Conservation (phyloP, 805 yeast species). For the Candida nanaspora region DNA sequence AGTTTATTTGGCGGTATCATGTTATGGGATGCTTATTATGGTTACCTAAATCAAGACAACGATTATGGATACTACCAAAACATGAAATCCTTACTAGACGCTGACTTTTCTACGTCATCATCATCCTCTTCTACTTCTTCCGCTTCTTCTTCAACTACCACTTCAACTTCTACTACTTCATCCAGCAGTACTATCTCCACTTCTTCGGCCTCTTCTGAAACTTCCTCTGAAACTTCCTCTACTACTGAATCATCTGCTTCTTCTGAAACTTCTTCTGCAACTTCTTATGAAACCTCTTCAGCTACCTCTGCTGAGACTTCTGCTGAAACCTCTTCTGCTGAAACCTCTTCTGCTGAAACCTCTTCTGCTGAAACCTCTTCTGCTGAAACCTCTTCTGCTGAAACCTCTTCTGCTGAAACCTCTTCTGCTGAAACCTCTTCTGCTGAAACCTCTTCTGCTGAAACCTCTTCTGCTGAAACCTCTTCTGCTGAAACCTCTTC, state of each 20-base stretch:
- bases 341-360: too few species aligned
- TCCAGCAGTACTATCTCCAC: too few species aligned
- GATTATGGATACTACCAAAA: background rate
- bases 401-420: too few species aligned
- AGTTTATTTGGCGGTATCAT: background rate
- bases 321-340: too few species aligned
- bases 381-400: too few species aligned
- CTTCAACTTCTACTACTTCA: background rate
- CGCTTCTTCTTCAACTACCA: background rate
- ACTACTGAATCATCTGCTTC: background rate
- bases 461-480: background rate
- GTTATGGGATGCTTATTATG: background rate
- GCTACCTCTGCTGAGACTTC: too few species aligned
- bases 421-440: too few species aligned
- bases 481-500: background rate
- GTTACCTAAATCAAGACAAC: background rate
- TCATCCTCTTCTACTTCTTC: background rate
- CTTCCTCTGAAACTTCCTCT: background rate
- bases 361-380: too few species aligned
- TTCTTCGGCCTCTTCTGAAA: background rate
- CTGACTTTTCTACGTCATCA: background rate
- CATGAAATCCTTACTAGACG: background rate
- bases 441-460: background rate
- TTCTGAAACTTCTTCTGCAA: background rate
- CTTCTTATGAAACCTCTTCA: too few species aligned